A percentile compares a stretch with the other conserved stretches of the same genome.
Evolutionary conservation across 176 grass and related monocot species (phyloP).

Genomic region (Carex pumila): DNA sequence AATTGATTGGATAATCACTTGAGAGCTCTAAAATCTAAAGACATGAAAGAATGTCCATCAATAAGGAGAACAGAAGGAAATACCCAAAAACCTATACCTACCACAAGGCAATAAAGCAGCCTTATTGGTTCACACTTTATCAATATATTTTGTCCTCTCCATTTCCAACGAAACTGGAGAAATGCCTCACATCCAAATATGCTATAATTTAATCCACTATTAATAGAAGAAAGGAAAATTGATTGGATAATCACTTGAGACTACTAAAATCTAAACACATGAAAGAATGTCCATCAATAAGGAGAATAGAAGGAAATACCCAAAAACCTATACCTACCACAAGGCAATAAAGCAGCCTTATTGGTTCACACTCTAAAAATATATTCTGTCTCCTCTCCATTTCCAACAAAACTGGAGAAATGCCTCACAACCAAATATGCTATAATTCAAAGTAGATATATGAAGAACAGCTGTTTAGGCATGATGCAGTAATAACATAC

Average conservation of each 20-base stretch:
- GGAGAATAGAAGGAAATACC: background rate
- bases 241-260: background rate
- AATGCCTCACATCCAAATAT: background rate
- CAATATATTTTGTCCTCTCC: background rate
- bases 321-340: slow-evolving; percentile 13
- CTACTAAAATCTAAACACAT: background rate
- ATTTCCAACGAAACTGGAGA: background rate
- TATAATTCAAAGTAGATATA: background rate
- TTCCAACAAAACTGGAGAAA: background rate
- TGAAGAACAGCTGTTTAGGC: background rate
- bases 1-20: background rate
- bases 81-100: slow-evolving; percentile 7
- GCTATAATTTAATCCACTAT: background rate
- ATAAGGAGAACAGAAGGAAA: background rate
- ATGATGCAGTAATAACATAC: background rate
- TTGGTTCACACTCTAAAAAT: background rate
- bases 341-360: background rate
- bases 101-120: background rate
- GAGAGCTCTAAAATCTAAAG: background rate
- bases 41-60: background rate
- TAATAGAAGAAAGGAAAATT: background rate
- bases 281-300: background rate
- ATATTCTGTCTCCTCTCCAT: background rate
- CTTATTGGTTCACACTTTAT: slow-evolving; percentile 1
- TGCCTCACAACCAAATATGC: background rate